Conservation (phyloP, 768 basidiomycete genomes). For the Lepiota brunneoincarnata region DNA sequence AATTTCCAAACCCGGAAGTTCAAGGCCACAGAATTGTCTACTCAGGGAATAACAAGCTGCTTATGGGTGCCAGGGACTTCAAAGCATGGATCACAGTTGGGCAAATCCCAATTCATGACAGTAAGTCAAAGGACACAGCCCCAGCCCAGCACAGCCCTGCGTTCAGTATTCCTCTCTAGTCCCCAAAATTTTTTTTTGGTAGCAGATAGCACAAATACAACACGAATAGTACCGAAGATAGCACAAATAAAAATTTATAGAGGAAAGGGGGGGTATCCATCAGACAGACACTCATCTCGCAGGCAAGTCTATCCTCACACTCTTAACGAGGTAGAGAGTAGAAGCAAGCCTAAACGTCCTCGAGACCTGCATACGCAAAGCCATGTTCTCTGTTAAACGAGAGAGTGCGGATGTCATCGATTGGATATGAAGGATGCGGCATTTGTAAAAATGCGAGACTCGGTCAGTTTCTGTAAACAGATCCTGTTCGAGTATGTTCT, state of each 20-base stretch:
- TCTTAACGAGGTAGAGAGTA: conserved; percentile 24
- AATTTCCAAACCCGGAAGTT: no score
- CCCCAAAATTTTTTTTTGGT: no score
- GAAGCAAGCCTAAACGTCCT: conserved; percentile 57
- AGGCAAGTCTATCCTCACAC: conserved; percentile 34
- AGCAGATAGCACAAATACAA: no score
- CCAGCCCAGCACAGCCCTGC: no score
- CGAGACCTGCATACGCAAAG: conserved; percentile 38
- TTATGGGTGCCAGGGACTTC: no score
- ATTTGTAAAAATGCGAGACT: conserved; percentile 80
- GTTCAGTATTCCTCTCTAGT: no score
- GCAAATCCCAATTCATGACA: no score
- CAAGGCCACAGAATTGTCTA: no score
- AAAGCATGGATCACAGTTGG: no score
- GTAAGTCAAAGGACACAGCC: no score
- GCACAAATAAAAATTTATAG: not conserved
- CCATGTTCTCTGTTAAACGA: conserved; percentile 70
- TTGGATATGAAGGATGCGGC: conserved; percentile 69
- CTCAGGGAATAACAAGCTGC: no score
- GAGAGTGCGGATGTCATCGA: conserved; percentile 66
- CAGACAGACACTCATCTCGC: conserved; percentile 63
- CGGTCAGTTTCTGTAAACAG: conserved; percentile 81
- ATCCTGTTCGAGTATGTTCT: conserved; percentile 83
- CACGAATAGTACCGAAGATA: no score
- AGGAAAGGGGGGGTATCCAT: conserved; percentile 41